Evolutionary conservation across 1,284 basidiomycete genomes (phyloP), one percentile per base, ranked within the genome.

Genomic region (Singerocomus inundabilis): DNA sequence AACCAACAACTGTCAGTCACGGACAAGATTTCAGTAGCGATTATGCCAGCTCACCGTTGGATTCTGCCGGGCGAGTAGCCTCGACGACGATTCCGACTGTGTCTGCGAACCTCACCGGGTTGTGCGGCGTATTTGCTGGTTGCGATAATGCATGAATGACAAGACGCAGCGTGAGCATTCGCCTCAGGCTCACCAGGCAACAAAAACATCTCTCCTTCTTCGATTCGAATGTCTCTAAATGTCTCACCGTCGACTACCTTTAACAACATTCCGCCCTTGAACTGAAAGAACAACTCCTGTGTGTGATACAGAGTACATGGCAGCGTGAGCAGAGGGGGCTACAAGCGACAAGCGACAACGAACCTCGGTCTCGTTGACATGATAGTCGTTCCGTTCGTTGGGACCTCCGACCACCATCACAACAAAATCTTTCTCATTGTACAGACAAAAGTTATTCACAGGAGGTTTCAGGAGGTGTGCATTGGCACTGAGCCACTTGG

Each of bases 41-140:
- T 35, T 8, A 12, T 2, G 11, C 5, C 16, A 25, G 48, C 73
- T 39, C 54, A 85, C 86, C 86, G 36, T 76, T 70, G 0, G 85
- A 78, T 11, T 60, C 69, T 29, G 73, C 75, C 0, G 94, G 93
- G 38, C 96, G 77, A 34, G 89, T 84, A n/a, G 92, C 81, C 70
- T 99, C 96, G 42, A 98, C 77, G 6, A 98, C 96, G n/a, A 98
- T 76, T 2, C 96, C 95, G 44, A 98, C 85, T 0, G 96, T 98
- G 69, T 98, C 76, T 2, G 85, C 85, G 57, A 89, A 95, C 10
- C 96, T 82, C 25, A 94, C 87, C 8, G 96, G 96, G 59, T 95
- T 96, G 72, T 98, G 96, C 0, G 95, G 94, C 0, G 90, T 96
- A 68, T 98, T 94, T 2, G 87, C 93, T 95, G 57, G 21, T 2